Conservation (phyloP, 768 basidiomycete genomes). For the Favolaschia claudopus region DNA sequence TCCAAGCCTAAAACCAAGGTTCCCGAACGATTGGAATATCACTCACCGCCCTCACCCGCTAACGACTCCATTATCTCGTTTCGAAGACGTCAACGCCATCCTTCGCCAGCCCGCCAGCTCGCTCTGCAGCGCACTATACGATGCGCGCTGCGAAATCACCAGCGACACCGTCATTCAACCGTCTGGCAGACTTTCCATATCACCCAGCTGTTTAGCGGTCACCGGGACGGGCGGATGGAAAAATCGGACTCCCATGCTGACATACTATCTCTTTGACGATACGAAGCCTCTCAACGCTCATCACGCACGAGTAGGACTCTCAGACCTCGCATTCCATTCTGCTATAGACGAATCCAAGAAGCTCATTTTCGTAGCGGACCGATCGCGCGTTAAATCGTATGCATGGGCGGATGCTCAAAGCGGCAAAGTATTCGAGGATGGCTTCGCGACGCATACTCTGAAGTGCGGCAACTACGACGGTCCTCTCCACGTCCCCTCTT, state of each 20-base stretch:
- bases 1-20: too few relatives aligned
- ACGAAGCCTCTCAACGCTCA: slow-evolving; percentile 2
- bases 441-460: slow-evolving; percentile 34
- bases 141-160: slow-evolving; percentile 20
- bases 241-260: slow-evolving; percentile 4
- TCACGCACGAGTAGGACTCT: slow-evolving; percentile 5
- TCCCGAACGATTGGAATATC: too few relatives aligned
- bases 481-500: slow-evolving; percentile 30
- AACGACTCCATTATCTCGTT: slow-evolving; percentile 2
- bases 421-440: background rate
- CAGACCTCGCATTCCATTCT: background rate
- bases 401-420: slow-evolving; percentile 9
- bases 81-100: background rate
- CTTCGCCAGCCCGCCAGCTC: background rate
- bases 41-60: background rate
- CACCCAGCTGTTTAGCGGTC: background rate
- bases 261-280: slow-evolving; percentile 13
- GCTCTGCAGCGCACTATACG: background rate
- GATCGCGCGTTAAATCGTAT: slow-evolving; percentile 21
- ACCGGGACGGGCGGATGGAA: slow-evolving; percentile 11
- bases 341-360: slow-evolving; percentile 10
- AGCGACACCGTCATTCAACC: background rate
- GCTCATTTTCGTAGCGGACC: slow-evolving; percentile 23
- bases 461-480: slow-evolving; percentile 18
- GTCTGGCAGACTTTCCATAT: background rate